Evolutionary conservation across 2,329 filamentous ascomycete species (phyloP).

Genomic region (Fusarium fracticaudum): DNA sequence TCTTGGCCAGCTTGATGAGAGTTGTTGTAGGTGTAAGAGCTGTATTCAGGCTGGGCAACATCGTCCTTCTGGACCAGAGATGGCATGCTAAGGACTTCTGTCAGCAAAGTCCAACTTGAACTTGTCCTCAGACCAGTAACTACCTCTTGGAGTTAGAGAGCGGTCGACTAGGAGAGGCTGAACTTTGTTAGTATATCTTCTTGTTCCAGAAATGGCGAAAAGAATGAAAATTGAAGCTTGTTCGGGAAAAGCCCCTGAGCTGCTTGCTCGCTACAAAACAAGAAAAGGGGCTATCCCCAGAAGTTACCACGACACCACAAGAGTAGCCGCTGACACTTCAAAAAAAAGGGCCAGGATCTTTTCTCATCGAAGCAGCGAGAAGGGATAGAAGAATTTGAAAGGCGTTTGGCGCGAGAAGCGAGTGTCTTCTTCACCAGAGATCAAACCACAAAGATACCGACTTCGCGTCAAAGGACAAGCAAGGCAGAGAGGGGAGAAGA

Average conservation of each 20-base stretch:
- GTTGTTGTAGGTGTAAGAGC: background rate
- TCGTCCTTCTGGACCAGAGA: background rate
- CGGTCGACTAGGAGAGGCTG: background rate
- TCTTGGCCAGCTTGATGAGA: background rate
- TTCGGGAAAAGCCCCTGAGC: background rate
- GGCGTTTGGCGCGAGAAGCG: background rate
- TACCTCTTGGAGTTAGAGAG: constrained; percentile 21
- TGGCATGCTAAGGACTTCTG: constrained; percentile 6
- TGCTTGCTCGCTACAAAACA: background rate
- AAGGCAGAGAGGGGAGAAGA: background rate
- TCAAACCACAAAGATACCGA: background rate
- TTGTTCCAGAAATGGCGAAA: too few relatives aligned
- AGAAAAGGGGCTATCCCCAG: background rate
- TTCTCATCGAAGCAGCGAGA: background rate
- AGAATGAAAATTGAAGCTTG: background rate
- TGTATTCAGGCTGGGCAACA: background rate
- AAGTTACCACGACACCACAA: background rate
- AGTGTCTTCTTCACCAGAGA: background rate
- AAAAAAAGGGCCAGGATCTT: too few relatives aligned
- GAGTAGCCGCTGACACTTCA: background rate
- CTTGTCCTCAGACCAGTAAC: too few relatives aligned
- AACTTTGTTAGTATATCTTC: background rate
- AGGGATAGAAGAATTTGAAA: background rate
- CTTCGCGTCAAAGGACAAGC: background rate
- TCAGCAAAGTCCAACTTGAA: background rate